Conservation (phyloP, 2,329 filamentous ascomycete species). For the Cadophora sp. region DNA sequence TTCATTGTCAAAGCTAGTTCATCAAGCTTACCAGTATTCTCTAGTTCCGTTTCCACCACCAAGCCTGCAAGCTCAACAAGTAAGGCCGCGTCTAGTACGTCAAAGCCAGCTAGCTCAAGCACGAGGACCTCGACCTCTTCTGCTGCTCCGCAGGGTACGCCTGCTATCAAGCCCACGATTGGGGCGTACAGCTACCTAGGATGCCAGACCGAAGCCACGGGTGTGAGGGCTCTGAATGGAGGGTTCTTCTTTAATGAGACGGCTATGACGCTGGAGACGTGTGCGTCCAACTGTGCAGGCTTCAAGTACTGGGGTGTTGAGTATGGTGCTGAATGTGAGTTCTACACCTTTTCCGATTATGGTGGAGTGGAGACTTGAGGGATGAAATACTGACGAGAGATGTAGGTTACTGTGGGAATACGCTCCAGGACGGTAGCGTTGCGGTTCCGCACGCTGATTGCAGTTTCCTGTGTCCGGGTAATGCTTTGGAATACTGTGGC, state of each 20-base stretch:
- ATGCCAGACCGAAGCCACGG: constrained; percentile 20
- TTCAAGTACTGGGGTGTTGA: constrained; percentile 49
- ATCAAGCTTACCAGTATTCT: neutral
- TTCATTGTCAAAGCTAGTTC: neutral
- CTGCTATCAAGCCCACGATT: constrained; percentile 15
- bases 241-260: constrained; percentile 31
- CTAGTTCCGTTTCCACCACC: neutral
- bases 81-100: neutral
- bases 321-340: constrained; percentile 44
- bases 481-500: constrained; percentile 32
- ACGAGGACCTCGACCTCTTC: constrained; percentile 12
- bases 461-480: constrained; percentile 27
- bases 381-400: neutral
- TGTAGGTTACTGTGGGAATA: constrained; percentile 34
- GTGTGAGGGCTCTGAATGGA: constrained; percentile 17
- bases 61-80: constrained; percentile 2
- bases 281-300: constrained; percentile 37
- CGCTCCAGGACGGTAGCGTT: constrained; percentile 24
- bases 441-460: constrained; percentile 28
- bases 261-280: constrained; percentile 44
- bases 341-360: neutral
- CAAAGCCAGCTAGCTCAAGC: constrained; percentile 7
- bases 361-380: too few species aligned
- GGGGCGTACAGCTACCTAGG: constrained; percentile 6
- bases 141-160: neutral